Evolutionary conservation across 2,329 filamentous ascomycete genomes (phyloP), one percentile per base, ranked within the genome.

Genomic region (Aspergillus calidoustus): DNA sequence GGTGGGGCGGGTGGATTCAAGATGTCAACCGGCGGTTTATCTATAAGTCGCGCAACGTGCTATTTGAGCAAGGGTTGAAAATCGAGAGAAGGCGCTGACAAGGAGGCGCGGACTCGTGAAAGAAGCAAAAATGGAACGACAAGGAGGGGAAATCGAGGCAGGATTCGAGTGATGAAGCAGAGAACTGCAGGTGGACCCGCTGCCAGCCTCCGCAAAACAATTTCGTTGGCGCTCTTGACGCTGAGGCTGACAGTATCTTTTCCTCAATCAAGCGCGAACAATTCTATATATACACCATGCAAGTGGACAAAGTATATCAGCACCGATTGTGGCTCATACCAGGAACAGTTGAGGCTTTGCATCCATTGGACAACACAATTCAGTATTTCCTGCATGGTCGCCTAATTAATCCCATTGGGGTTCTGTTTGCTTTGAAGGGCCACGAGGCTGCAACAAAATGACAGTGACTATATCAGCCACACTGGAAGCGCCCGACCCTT

Each of bases 381-480:
- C 8, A 15, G 11, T 38, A 41, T 41, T 15, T 15, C 34, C 15
- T 41, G 34, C 15, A 41, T 13, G 9, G 34, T 41, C 34, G 34
- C 11, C 34, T 15, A 17, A 17, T 17, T 41, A 41, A 4, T 15
- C 9, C 34, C 34, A 5, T 41, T 41, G 34, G 8, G 15, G 13
- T 13, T 15, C 15, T 4, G 11, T 15, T 41, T 41, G 34, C 34
- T 41, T 15, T 13, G 34, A 41, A 41, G 5, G 34, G 8, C 34
- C 34, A 41, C 34, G 34, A 17, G 34, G 34, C 34, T 41, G 34
- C 34, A 15, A 41, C 15, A 41, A 41, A 41, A 5, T 41, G 31
- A 38, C 31, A 11, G 5, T 22, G 44, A 19, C 44, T 47, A 64
- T 31, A 64, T 46, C 52, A 62, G 43, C 62, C 62, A 64, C 28